A percentile compares a stretch with the other conserved stretches of the same genome.
phyloP scores from a whole-genome alignment of 2,329 filamentous ascomycete genomes.

The Sarocladium strictum region DNA sequence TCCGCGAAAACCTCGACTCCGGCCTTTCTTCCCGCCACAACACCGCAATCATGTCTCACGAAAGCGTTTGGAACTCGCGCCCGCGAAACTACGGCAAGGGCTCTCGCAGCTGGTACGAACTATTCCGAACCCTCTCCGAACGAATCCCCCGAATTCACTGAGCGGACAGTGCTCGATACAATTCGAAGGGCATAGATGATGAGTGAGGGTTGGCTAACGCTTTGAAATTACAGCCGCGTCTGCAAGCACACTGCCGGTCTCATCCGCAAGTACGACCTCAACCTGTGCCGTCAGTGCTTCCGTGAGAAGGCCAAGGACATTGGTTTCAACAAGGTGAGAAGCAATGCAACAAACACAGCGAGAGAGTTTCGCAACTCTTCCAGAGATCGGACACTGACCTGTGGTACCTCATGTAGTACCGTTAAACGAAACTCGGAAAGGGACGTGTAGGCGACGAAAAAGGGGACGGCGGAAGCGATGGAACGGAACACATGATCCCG shows the following conservation, averaged over 20 bases:
- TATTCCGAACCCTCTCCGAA: slow-evolving; percentile 8
- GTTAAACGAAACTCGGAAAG: slow-evolving; percentile 16
- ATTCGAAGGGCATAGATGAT: background rate
- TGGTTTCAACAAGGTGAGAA: slow-evolving; percentile 64
- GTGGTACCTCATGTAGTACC: slow-evolving; percentile 16
- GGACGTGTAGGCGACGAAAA: slow-evolving; percentile 12
- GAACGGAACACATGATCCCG: slow-evolving; percentile 15
- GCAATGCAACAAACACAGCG: slow-evolving; percentile 2
- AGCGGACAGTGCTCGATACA: background rate
- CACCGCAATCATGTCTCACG: slow-evolving; percentile 60
- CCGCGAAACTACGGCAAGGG: slow-evolving; percentile 97
- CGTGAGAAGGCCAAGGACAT: slow-evolving; percentile 68
- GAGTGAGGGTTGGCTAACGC: slow-evolving; percentile 21
- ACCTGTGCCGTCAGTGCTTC: slow-evolving; percentile 79
- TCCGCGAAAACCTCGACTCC: slow-evolving; percentile 28
- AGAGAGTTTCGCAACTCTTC: background rate
- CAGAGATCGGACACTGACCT: background rate
- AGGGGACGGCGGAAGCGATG: slow-evolving; percentile 13
- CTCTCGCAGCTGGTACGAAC: slow-evolving; percentile 79
- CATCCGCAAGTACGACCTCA: slow-evolving; percentile 99
- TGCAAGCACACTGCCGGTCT: slow-evolving; percentile 96
- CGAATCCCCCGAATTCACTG: background rate
- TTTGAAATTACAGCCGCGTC: slow-evolving; percentile 45
- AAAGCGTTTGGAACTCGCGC: slow-evolving; percentile 99
- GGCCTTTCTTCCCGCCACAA: slow-evolving; percentile 21